Conservation (phyloP, 768 basidiomycete species). For the Exidia glandulosa region DNA sequence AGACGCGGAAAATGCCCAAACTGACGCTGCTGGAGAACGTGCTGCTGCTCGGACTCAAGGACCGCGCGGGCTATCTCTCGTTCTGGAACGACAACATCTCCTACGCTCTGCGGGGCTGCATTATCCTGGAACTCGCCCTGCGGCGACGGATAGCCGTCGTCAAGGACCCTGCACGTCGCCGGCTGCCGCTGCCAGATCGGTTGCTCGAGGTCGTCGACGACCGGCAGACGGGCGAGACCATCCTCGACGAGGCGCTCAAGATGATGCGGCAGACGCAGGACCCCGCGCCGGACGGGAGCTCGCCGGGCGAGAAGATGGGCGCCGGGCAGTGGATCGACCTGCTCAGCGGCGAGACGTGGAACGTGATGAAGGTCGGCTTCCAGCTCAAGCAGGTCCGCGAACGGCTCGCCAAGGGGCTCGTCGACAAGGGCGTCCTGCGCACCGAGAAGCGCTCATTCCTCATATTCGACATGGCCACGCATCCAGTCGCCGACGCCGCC, state of each 20-base stretch:
- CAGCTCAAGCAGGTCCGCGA: conserved; percentile 98
- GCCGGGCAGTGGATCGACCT: conserved; percentile 94
- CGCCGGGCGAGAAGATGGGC: conserved; percentile 69
- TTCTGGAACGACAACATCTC: conserved; percentile 99
- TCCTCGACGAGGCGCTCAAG: conserved; percentile 88
- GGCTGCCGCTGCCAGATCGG: conserved; percentile 68
- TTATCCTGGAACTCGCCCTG: conserved; percentile 94
- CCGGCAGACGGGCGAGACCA: conserved; percentile 87
- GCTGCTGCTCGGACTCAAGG: conserved; percentile 84
- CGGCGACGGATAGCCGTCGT: conserved; percentile 87
- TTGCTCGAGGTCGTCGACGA: conserved; percentile 88
- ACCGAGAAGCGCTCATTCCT: conserved; percentile 99
- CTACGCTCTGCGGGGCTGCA: conserved; percentile 96
- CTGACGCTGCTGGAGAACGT: conserved; percentile 98
- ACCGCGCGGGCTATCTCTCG: conserved; percentile 94
- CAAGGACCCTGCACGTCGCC: conserved; percentile 65
- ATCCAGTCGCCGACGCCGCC: conserved; percentile 89
- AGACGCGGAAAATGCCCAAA: conserved; percentile 55
- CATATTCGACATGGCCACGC: conserved; percentile 99
- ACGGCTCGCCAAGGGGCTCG: conserved; percentile 90
- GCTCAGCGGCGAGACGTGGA: conserved; percentile 97
- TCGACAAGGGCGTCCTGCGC: conserved; percentile 97
- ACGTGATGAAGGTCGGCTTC: conserved; percentile 99
- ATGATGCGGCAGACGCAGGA: conserved; percentile 96
- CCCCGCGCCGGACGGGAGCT: conserved; percentile 15